Evolutionary conservation across 257 asterid genomes (phyloP).

Genomic region (Prunella vulgaris): DNA sequence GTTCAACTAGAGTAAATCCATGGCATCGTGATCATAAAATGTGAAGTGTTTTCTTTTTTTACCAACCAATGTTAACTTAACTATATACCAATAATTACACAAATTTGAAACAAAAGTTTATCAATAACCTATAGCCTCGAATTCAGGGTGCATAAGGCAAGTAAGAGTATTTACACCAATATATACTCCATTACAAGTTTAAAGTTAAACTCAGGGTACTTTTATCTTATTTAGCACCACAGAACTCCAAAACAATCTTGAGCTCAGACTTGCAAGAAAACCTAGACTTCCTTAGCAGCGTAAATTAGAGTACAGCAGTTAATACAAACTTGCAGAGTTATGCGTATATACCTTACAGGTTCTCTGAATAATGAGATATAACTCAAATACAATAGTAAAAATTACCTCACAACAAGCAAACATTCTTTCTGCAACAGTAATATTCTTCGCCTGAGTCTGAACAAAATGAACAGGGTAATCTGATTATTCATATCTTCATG

Average conservation of each 20-base stretch:
- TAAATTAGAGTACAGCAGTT: not conserved
- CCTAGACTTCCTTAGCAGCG: not conserved
- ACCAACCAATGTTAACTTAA: not conserved
- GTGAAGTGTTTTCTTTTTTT: not conserved
- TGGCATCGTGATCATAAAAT: not conserved
- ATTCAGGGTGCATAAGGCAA: conserved; percentile 3
- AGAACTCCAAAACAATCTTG: conserved; percentile 1
- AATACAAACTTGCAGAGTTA: not conserved
- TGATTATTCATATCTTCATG: conserved; percentile 12
- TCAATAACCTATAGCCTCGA: not conserved
- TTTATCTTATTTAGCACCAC: conserved; percentile 22
- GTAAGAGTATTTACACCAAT: not conserved
- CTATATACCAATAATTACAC: not conserved
- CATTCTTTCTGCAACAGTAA: conserved; percentile 57
- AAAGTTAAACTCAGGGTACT: not conserved
- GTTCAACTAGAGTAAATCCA: not conserved
- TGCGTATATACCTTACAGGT: not conserved
- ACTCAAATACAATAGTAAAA: conserved; percentile 18
- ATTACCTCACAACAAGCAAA: conserved; percentile 80
- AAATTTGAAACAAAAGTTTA: not conserved
- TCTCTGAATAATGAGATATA: conserved; percentile 1
- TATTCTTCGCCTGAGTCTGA: conserved; percentile 54
- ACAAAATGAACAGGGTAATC: conserved; percentile 26
- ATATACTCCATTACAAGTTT: not conserved
- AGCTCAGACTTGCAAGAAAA: conserved; percentile 9